Evolutionary conservation across 441 rosid genomes (phyloP).

Genomic region (Populus hybrid): DNA sequence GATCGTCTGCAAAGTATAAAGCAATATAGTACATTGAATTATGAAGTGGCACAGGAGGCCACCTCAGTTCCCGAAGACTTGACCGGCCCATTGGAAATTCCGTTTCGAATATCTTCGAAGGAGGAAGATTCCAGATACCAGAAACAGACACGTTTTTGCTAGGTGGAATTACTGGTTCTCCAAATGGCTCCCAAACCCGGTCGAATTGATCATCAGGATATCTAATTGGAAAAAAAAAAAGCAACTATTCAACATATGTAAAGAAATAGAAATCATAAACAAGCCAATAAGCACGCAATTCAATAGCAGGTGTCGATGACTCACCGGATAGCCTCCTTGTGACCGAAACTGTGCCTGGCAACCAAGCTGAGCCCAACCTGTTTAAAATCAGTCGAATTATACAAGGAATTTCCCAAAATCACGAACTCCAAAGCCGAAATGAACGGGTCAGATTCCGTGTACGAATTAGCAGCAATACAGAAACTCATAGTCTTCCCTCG

Average conservation of each 20-base stretch:
- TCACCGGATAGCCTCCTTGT: conserved; percentile 58
- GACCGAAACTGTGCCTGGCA: conserved; percentile 78
- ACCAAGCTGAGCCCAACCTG: conserved; percentile 48
- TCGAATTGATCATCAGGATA: conserved; percentile 79
- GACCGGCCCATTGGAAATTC: conserved; percentile 38
- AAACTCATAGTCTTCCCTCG: conserved; percentile 67
- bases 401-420: conserved; percentile 48
- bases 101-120: conserved; percentile 59
- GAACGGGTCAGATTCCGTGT: conserved; percentile 83
- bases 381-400: conserved; percentile 66
- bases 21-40: conserved; percentile 56
- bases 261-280: background rate
- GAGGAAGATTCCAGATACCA: conserved; percentile 92
- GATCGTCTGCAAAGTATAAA: conserved; percentile 73
- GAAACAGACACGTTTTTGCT: conserved; percentile 49
- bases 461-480: conserved; percentile 57
- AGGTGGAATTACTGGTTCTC: conserved; percentile 30
- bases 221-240: conserved; percentile 31
- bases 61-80: conserved; percentile 51
- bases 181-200: conserved; percentile 76
- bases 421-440: conserved; percentile 77
- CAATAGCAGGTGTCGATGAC: background rate
- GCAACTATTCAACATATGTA: background rate
- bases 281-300: background rate
- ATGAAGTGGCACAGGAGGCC: conserved; percentile 58